Base-by-base conservation (phyloP, 2,329 filamentous ascomycete species). In the Colletotrichum sp. region DNA sequence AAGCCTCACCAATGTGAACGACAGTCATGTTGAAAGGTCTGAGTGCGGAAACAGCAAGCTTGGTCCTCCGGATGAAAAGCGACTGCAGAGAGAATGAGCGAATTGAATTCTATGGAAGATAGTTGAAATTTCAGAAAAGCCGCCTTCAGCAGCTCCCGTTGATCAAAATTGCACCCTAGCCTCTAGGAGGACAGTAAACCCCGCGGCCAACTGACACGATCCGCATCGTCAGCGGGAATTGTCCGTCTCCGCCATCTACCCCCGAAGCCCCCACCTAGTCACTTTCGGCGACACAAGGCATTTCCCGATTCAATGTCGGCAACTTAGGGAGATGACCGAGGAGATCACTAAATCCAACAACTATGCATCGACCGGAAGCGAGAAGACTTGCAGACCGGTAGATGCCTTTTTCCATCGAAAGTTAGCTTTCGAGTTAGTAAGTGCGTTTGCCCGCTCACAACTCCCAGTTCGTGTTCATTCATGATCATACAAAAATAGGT, bases 1-100 rank as follows among this genome's bases (percentile, higher is more conserved):
- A 36, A 15, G 15, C 69, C 78, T 33, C 36, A 83, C 82, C 82
- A 27, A 83, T 82, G 15, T 84, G 82, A 69, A 84, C 72, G 55
- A 84, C 77, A 27, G 81, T 83, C 81, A 83, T 83, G n/a, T 61
- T 61, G 63, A 57, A 34, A 15, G 34, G 5, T 18, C 16, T 62
- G 33, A 24, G n/a, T 51, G 0, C 0, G 6, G 6, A 21, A 21
- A 51, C 6, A 0, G 43, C 6, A 51, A 51, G 0, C 6, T 13
- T 51, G 24, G 3, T 3, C 3, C 24, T 24, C 24, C 24, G 3
- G 24, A 3, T 24, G 24, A 24, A 4, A 4, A 24, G n/a, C n/a
- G 43, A 47, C 6, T 47, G n/a, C 2, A 21, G 43, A 13, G 43
- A 21, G 1, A 47, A 13, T 47, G 43, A 13, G 0, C 0, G 43